Percentiles rank a stretch among this genome's conserved stretches.
These are phyloP conservation scores for Cyphellophora attinorum DNA, from an alignment of 2,329 filamentous ascomycete genomes.

Conservation along the genomic window DNA sequence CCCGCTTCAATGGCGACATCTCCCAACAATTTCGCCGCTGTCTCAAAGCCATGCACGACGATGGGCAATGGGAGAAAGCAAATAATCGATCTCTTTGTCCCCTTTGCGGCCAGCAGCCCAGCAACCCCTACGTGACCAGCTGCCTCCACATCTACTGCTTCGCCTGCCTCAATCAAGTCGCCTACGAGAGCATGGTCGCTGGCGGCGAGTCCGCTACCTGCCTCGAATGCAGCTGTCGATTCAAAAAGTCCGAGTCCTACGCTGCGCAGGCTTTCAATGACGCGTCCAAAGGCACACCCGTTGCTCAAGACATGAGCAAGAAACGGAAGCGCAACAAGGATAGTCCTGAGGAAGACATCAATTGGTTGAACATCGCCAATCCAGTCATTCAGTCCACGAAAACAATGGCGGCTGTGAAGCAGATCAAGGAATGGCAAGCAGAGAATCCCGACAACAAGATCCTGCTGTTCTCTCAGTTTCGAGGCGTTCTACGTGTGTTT, in stretches of 20 bases:
- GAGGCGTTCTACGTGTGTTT: slow-evolving; percentile 44
- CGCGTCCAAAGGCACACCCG: too few species aligned
- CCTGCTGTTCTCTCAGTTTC: slow-evolving; percentile 52
- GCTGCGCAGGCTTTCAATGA: too few species aligned
- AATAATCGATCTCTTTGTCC: slow-evolving; percentile 28
- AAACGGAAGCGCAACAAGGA: slow-evolving; percentile 19
- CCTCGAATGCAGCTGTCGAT: slow-evolving; percentile 11
- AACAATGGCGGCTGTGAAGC: slow-evolving; percentile 24
- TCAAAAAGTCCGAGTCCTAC: slow-evolving; percentile 7
- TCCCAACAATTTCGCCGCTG: too few species aligned
- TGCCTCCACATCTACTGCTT: slow-evolving; percentile 50
- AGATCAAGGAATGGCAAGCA: slow-evolving; percentile 29
- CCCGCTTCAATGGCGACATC: too few species aligned
- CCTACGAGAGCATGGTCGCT: slow-evolving; percentile 10
- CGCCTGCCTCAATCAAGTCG: slow-evolving; percentile 32
- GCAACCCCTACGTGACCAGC: slow-evolving; percentile 33
- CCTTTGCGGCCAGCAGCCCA: slow-evolving; percentile 31
- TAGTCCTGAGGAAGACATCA: slow-evolving; percentile 13
- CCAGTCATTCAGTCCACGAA: slow-evolving; percentile 30
- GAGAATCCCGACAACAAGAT: slow-evolving; percentile 44
- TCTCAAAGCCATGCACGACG: slow-evolving; percentile 1
- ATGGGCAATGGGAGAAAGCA: slow-evolving; percentile 25
- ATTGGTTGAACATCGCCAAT: slow-evolving; percentile 21
- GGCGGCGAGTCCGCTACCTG: slow-evolving; percentile 11
- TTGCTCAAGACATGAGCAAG: neutral